These are phyloP conservation scores for Globisporangium solare DNA, from an alignment of 352 stramenopile species.

Conservation along the genomic window DNA sequence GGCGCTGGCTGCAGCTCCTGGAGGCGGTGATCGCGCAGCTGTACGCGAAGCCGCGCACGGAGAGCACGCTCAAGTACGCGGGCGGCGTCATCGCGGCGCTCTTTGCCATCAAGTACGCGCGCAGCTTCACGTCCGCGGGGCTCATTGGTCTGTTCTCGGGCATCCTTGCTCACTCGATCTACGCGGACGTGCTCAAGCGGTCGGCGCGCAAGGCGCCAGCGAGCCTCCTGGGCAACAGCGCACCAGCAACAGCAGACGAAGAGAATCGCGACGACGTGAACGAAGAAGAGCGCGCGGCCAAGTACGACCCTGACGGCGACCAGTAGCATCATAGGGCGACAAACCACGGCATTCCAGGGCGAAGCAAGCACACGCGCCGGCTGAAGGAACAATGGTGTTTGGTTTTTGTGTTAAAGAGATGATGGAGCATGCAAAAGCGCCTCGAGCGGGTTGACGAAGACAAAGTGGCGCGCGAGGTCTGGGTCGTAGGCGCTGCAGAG, in stretches of 20 bases:
- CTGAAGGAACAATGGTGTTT: background rate
- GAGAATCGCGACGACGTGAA: background rate
- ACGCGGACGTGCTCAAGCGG: conserved; percentile 61
- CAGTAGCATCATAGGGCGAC: too few species aligned
- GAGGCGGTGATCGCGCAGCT: conserved; percentile 20
- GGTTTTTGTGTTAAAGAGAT: too few species aligned
- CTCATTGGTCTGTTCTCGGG: conserved; percentile 56
- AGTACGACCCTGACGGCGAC: background rate
- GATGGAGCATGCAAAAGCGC: conserved; percentile 8
- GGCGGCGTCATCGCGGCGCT: conserved; percentile 55
- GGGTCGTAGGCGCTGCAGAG: conserved; percentile 29
- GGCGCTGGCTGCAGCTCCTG: conserved; percentile 14
- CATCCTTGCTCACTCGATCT: conserved; percentile 66
- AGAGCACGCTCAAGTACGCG: conserved; percentile 55
- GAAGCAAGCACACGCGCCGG: background rate
- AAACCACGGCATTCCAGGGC: too few species aligned
- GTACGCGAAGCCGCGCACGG: conserved; percentile 27
- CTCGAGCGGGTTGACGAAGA: conserved; percentile 39
- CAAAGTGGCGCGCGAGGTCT: conserved; percentile 26
- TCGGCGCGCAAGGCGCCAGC: background rate
- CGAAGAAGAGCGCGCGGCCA: background rate
- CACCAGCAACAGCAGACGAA: conserved; percentile 7
- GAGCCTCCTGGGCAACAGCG: conserved; percentile 8
- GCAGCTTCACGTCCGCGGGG: conserved; percentile 55
- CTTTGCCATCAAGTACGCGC: conserved; percentile 52